A percentile compares a stretch with the other conserved stretches of the same genome.
Conservation (phyloP, 441 rosid species). For the Croton laevigatus region DNA sequence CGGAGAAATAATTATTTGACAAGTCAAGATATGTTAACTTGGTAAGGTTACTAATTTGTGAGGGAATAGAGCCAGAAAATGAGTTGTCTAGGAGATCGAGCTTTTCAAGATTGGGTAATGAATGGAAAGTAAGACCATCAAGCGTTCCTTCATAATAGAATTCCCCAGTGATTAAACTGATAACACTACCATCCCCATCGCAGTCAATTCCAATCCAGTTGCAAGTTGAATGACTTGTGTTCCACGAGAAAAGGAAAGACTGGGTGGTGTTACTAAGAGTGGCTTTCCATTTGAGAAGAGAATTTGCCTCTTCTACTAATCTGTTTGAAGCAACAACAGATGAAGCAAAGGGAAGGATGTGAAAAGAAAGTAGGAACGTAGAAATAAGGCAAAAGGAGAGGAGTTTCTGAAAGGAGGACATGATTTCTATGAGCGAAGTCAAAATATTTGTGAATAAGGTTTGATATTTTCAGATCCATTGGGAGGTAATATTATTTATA, state of each 20-base stretch:
- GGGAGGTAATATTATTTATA: too few species aligned
- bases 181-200: neutral
- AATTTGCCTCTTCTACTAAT: neutral
- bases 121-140: constrained; percentile 13
- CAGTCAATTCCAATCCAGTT: constrained; percentile 13
- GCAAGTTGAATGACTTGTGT: neutral
- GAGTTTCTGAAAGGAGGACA: too few species aligned
- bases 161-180: neutral
- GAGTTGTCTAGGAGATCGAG: too few species aligned
- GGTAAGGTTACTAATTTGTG: too few species aligned
- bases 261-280: constrained; percentile 8
- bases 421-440: too few species aligned
- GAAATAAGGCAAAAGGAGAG: too few species aligned
- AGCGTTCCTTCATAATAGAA: constrained; percentile 16
- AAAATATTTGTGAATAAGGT: too few species aligned
- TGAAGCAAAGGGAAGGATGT: neutral
- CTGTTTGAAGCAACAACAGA: neutral
- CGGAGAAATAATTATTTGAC: too few species aligned
- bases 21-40: too few species aligned
- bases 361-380: too few species aligned
- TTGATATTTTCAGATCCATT: too few species aligned
- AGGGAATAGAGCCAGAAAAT: too few species aligned
- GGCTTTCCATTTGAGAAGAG: constrained; percentile 10
- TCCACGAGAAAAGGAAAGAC: neutral
- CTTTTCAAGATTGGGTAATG: constrained; percentile 20